These are phyloP conservation scores for Saturnispora hagleri DNA, from an alignment of 805 yeast genomes.

Conservation along the genomic window DNA sequence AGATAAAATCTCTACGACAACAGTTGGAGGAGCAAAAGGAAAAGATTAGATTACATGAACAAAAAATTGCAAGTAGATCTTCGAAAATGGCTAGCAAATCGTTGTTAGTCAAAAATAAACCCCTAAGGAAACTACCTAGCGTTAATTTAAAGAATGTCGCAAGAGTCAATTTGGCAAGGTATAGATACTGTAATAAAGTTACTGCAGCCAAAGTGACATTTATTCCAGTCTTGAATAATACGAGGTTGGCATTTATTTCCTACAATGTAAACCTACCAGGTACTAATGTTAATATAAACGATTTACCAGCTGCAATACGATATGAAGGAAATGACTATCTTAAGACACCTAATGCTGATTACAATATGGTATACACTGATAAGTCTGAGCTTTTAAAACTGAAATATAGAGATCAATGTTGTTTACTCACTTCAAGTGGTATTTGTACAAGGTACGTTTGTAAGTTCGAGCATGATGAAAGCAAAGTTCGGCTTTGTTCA, in stretches of 20 bases:
- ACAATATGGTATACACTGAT: not conserved
- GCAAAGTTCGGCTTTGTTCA: conserved; percentile 46
- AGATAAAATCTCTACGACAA: conserved; percentile 10
- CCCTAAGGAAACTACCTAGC: not conserved
- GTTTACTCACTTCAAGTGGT: not conserved
- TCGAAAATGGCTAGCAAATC: not conserved
- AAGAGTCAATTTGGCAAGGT: conserved; percentile 13
- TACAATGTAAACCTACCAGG: conserved; percentile 7
- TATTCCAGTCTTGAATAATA: conserved; percentile 34
- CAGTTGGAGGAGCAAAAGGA: conserved; percentile 15
- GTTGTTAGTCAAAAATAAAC: not conserved
- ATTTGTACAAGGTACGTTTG: not conserved
- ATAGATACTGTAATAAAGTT: conserved; percentile 39
- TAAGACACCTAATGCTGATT: conserved; percentile 20
- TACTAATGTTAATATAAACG: conserved; percentile 12
- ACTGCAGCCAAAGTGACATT: conserved; percentile 34
- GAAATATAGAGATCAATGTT: not conserved
- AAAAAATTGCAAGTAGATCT: conserved; percentile 1
- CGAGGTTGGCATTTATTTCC: conserved; percentile 33
- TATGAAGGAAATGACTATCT: conserved; percentile 16
- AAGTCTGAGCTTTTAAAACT: not conserved
- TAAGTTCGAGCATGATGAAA: conserved; percentile 12
- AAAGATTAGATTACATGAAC: conserved; percentile 4
- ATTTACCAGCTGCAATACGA: conserved; percentile 14
- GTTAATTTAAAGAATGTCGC: not conserved